Base-by-base conservation (phyloP, 805 yeast species). In the Candida piceae region DNA sequence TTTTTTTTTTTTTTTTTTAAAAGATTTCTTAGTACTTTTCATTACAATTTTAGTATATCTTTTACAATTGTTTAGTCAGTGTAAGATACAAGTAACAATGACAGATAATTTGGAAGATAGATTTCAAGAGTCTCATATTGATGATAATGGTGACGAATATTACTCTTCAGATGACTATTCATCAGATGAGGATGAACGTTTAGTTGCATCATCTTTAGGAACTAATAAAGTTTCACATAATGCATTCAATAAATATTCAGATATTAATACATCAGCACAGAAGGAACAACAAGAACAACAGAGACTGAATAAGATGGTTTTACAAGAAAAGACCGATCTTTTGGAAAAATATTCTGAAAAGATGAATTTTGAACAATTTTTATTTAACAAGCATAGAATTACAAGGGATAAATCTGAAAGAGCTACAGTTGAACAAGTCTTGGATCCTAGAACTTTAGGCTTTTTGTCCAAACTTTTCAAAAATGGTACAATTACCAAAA, bases 361-460 rank as follows among this genome's bases (percentile, higher is more conserved):
- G 43, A 82, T 83, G 54, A 80, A 78, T 45, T 68, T 78, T 1
- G 88, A 80, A 52, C 74, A 74, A 40, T 65, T 76, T 35, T 66
- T 74, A 35, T 58, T 65, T 41, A 74, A 70, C 42, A 75, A 72
- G 34, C 79, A 78, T 34, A 75, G 80, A 46, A 67, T 72, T 1
- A 74, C 76, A 36, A 80, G 78, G 46, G 98, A 90, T 62, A 78
- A 88, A 51, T 80, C 97, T 1, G 88, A 93, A 50, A 69, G 98
- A 36, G 98, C 98, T 3, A 93, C 99, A 0, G 95, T 88, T 12
- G 97, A 93, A 53, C 96, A 89, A 58, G 98, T 93, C 2, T 64
- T 93, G 40, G 99, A 93, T 59, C 97, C 97, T 4, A 72, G 97
- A 44, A 93, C 99, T 0, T 70, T 89, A 66, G 69, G 77, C 50